Evolutionary conservation across 2,329 filamentous ascomycete species (phyloP).

Genomic region (Pseudopithomyces maydicus): DNA sequence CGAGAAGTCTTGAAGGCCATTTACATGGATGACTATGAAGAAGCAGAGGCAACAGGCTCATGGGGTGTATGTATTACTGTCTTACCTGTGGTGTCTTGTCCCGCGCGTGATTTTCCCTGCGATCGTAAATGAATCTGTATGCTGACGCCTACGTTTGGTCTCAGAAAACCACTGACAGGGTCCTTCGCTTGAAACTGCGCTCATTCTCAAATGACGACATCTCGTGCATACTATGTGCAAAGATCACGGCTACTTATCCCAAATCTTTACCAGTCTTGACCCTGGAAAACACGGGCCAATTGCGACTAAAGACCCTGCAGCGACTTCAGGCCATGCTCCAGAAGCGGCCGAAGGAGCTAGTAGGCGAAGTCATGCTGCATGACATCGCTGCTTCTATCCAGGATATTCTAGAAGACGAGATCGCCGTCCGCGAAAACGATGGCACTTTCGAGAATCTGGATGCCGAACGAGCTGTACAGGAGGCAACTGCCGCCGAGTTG

Average conservation of each 20-base stretch:
- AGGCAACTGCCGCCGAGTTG: constrained; percentile 69
- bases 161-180: constrained; percentile 76
- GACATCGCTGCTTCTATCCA: constrained; percentile 65
- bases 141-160: background rate
- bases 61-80: constrained; percentile 72
- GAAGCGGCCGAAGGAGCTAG: constrained; percentile 68
- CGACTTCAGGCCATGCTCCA: constrained; percentile 73
- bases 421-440: constrained; percentile 74
- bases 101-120: background rate
- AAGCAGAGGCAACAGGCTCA: constrained; percentile 72
- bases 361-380: constrained; percentile 70
- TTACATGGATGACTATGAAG: constrained; percentile 85
- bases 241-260: constrained; percentile 88
- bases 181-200: constrained; percentile 80
- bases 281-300: constrained; percentile 65
- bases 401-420: constrained; percentile 83
- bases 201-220: constrained; percentile 75
- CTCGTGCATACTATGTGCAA: constrained; percentile 73
- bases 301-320: constrained; percentile 73
- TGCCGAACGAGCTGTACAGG: constrained; percentile 83
- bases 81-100: background rate
- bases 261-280: constrained; percentile 77
- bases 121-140: background rate
- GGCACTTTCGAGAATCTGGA: constrained; percentile 82
- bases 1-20: constrained; percentile 84